These are phyloP conservation scores for Penicillium sp. DNA, from an alignment of 2,329 filamentous ascomycete species.

Conservation along the genomic window DNA sequence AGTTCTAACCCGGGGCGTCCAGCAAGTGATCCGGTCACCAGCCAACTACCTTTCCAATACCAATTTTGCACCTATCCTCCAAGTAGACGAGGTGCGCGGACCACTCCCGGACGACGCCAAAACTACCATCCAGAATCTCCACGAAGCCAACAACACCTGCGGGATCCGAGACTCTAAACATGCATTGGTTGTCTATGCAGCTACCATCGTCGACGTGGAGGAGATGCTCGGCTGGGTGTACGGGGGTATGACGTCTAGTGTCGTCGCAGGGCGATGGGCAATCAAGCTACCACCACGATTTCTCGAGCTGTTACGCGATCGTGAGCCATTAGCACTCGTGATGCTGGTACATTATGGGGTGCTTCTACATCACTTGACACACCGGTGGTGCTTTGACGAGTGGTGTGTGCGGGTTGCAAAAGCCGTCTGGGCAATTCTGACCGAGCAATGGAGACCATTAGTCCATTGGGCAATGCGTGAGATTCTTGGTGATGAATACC, in stretches of 20 bases:
- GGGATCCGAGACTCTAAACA: slow-evolving; percentile 19
- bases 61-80: slow-evolving; percentile 27
- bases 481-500: slow-evolving; percentile 25
- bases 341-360: slow-evolving; percentile 56
- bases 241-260: slow-evolving; percentile 50
- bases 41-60: slow-evolving; percentile 21
- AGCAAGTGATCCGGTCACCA: slow-evolving; percentile 29
- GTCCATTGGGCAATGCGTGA: slow-evolving; percentile 29
- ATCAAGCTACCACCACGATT: slow-evolving; percentile 33
- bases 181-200: slow-evolving; percentile 20
- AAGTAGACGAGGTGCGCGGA: slow-evolving; percentile 20
- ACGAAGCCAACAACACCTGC: slow-evolving; percentile 26
- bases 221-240: slow-evolving; percentile 25
- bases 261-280: slow-evolving; percentile 35
- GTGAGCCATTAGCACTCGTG: slow-evolving; percentile 47
- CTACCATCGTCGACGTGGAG: slow-evolving; percentile 25
- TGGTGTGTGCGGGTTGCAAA: slow-evolving; percentile 61
- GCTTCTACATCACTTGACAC: slow-evolving; percentile 53
- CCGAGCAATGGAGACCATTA: slow-evolving; percentile 29
- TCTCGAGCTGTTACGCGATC: slow-evolving; percentile 35
- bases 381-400: slow-evolving; percentile 62
- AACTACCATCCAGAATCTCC: slow-evolving; percentile 19
- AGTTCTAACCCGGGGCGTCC: slow-evolving; percentile 32
- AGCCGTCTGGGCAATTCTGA: slow-evolving; percentile 46
- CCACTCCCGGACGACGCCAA: slow-evolving; percentile 19